Base-by-base conservation (phyloP, 2,329 filamentous ascomycete genomes). In the Acephala macrosclerotiorum region DNA sequence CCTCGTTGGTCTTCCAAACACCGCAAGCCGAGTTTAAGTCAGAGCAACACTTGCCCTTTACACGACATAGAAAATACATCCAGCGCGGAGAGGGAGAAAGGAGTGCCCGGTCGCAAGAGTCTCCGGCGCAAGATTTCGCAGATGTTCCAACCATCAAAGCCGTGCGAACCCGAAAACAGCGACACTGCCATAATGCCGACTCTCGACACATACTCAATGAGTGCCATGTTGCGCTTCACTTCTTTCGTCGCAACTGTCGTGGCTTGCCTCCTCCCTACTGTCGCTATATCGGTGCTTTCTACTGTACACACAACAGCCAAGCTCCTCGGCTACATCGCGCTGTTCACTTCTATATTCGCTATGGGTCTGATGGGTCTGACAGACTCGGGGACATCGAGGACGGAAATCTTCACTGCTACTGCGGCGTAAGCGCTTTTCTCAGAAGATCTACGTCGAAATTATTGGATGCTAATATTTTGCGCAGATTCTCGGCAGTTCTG, bases 341-440 rank as follows among this genome's bases (percentile, higher is more conserved):
- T 59, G 2, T 72, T 72, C n/a, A 67, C 66, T 22, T 49, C 66
- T 12, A 59, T 68, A 2, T 72, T 72, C 16, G 66, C 70, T 1
- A 53, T 66, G 18, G 70, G 69, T 7, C 55, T 72, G 11, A 66
- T 70, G 63, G 59, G 64, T n/a, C 59, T 72, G 16, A 20, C 42
- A 3, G 42, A 8, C 18, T 11, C 42, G 3, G 42, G 57, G n/a
- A 68, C 61, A 9, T 66, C 68, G 2, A 63, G 70, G 45, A 63
- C 69, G 5, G 66, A 73, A 9, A 72, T 72, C 11, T 73, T 72
- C 29, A 70, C 67, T 33, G 71, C 71, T 35, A 73, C 71, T 25
- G 69, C 71, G 25, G 70, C 69, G 70, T 73, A 66, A 71, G 71
- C 70, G 18, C 5, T 20, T 45, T n/a, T n/a, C n/a, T n/a, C n/a